These are phyloP conservation scores for Metschnikowia peoriensis DNA, from an alignment of 805 yeast genomes.

Conservation along the genomic window DNA sequence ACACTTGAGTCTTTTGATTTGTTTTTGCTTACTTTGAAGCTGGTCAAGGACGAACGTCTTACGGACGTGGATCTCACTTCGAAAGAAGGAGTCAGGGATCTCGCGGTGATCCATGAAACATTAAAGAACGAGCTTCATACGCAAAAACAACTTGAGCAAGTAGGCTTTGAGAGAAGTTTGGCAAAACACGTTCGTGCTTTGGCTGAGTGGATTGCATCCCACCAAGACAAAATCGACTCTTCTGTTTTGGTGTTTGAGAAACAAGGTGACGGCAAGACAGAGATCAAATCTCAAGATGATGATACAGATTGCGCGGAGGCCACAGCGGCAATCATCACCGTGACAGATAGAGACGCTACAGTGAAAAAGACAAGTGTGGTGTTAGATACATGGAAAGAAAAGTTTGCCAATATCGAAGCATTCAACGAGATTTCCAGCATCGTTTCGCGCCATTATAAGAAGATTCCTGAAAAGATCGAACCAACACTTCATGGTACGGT, in stretches of 20 bases:
- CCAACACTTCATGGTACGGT: background rate
- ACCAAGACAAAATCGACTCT: slow-evolving; percentile 1
- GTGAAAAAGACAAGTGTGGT: background rate
- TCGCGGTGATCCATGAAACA: slow-evolving; percentile 27
- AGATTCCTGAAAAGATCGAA: background rate
- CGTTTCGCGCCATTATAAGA: background rate
- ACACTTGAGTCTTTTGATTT: slow-evolving; percentile 17
- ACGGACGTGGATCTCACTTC: slow-evolving; percentile 20
- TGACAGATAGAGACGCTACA: slow-evolving; percentile 3
- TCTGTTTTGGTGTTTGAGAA: slow-evolving; percentile 2
- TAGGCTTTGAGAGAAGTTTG: slow-evolving; percentile 15
- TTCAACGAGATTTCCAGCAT: background rate
- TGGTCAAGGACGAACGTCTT: slow-evolving; percentile 31
- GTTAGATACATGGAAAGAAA: slow-evolving; percentile 2
- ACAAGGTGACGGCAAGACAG: background rate
- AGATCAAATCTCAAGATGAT: background rate
- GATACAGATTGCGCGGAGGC: background rate
- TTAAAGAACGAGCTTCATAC: slow-evolving; percentile 24
- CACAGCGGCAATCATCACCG: background rate
- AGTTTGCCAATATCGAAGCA: slow-evolving; percentile 2
- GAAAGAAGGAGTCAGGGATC: slow-evolving; percentile 21
- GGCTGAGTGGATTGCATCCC: slow-evolving; percentile 18
- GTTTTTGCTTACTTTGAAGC: slow-evolving; percentile 20
- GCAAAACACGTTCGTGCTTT: slow-evolving; percentile 7
- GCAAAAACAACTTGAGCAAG: slow-evolving; percentile 14